Evolutionary conservation across 2,329 filamentous ascomycete genomes (phyloP).

Genomic region (Thielaviopsis ethacetica): DNA sequence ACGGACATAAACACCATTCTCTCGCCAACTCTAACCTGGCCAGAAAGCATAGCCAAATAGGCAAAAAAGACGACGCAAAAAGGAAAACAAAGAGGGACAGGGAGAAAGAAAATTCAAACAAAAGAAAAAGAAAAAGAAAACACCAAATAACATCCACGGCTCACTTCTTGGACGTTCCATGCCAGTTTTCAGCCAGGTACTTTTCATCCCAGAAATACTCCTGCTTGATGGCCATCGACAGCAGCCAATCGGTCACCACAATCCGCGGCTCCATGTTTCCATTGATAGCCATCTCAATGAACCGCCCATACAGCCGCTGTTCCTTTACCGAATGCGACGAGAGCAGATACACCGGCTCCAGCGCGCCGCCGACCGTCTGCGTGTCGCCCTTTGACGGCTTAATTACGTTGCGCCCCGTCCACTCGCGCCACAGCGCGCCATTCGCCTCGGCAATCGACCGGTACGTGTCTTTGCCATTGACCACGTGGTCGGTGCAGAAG

Average conservation of each 20-base stretch:
- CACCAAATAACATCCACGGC: not conserved
- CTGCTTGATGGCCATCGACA: conserved; percentile 82
- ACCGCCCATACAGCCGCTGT: conserved; percentile 60
- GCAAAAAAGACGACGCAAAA: not conserved
- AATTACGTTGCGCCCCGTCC: conserved; percentile 55
- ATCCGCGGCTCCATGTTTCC: conserved; percentile 68
- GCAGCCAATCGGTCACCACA: conserved; percentile 74
- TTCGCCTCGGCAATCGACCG: conserved; percentile 77
- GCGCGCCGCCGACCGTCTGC: conserved; percentile 29
- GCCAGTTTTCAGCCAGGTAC: conserved; percentile 32
- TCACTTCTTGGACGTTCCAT: not conserved
- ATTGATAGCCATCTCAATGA: conserved; percentile 60
- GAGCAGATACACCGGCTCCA: conserved; percentile 69
- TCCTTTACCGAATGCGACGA: conserved; percentile 53
- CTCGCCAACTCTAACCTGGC: not conserved
- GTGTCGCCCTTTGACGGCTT: conserved; percentile 45
- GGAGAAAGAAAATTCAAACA: not conserved
- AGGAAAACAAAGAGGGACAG: not conserved
- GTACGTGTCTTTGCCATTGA: conserved; percentile 71
- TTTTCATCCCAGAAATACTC: conserved; percentile 50
- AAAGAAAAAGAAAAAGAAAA: not conserved
- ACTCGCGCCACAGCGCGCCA: conserved; percentile 66
- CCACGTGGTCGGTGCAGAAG: conserved; percentile 68
- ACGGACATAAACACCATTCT: not conserved
- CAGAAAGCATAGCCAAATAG: not conserved